phyloP scores from a whole-genome alignment of 768 basidiomycete species.

The Leucocoprinus sp. region DNA sequence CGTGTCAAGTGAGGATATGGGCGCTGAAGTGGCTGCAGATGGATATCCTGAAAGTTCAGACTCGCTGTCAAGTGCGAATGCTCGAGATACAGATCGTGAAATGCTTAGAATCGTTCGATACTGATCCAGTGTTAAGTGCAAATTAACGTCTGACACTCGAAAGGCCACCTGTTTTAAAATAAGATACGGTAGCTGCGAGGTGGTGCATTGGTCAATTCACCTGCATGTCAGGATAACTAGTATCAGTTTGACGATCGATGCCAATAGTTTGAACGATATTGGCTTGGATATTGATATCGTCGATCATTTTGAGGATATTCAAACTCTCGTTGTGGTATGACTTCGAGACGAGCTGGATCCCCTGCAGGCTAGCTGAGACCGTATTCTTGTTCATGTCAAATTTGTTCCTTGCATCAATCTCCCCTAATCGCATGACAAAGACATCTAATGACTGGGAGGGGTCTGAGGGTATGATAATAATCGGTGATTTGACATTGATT shows the following conservation, averaged over 20 bases:
- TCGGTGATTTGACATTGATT: conserved; percentile 85
- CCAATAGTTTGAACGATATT: conserved; percentile 56
- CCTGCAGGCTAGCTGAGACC: conserved; percentile 68
- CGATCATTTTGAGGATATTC: conserved; percentile 76
- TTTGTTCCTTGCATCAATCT: conserved; percentile 75
- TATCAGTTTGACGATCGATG: conserved; percentile 43
- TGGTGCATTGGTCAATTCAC: conserved; percentile 32
- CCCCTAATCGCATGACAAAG: conserved; percentile 78
- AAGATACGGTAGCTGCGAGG: neutral
- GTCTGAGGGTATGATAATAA: conserved; percentile 78
- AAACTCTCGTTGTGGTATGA: conserved; percentile 40
- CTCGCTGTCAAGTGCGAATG: conserved; percentile 45
- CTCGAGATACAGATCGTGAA: conserved; percentile 58
- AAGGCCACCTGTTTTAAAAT: conserved; percentile 47
- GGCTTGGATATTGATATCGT: conserved; percentile 74
- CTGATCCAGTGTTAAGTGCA: conserved; percentile 79
- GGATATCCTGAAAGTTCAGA: conserved; percentile 15
- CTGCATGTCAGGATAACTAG: conserved; percentile 62
- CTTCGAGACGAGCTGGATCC: conserved; percentile 76
- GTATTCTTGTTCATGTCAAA: conserved; percentile 51
- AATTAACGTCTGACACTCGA: conserved; percentile 74
- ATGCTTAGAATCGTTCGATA: conserved; percentile 65
- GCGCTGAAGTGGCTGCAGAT: neutral
- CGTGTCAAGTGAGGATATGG: neutral
- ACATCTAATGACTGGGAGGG: conserved; percentile 53